These are phyloP conservation scores for Scutellaria galericulata DNA, from an alignment of 257 asterid species.

Conservation along the genomic window DNA sequence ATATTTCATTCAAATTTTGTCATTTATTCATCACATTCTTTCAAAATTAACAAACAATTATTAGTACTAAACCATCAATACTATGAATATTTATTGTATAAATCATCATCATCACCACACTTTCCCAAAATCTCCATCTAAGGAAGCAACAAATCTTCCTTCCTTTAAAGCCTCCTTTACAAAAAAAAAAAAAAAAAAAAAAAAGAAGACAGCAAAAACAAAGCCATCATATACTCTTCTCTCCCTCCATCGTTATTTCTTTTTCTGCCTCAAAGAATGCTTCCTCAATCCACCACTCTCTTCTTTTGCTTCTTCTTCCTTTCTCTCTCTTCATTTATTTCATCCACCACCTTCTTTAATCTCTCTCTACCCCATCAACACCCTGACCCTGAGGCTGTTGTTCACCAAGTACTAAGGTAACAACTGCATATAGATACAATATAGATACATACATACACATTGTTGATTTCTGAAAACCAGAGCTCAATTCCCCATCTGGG, in stretches of 20 bases:
- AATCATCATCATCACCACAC: constrained; percentile 28
- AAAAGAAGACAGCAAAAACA: constrained; percentile 28
- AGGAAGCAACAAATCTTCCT: constrained; percentile 52
- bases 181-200: constrained; percentile 26
- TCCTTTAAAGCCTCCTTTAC: constrained; percentile 44
- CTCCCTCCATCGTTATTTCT: constrained; percentile 30
- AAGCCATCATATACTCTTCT: constrained; percentile 36
- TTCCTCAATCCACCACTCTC: constrained; percentile 51
- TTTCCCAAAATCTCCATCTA: constrained; percentile 46
- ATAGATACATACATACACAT: not conserved
- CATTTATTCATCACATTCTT: not conserved
- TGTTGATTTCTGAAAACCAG: constrained; percentile 22
- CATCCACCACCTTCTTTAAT: constrained; percentile 45
- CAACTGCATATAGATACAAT: not conserved
- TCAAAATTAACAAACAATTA: constrained; percentile 28
- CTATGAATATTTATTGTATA: constrained; percentile 41
- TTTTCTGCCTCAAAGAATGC: constrained; percentile 52
- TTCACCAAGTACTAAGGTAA: constrained; percentile 75
- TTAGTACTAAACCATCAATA: constrained; percentile 11
- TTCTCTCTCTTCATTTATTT: constrained; percentile 43
- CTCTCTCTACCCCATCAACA: constrained; percentile 86
- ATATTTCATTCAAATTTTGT: constrained; percentile 7
- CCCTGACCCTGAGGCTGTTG: constrained; percentile 92
- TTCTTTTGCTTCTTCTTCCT: constrained; percentile 49
- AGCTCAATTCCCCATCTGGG: constrained; percentile 29